Conservation (phyloP, 1,284 basidiomycete species). For the Ceratobasidium sp. region DNA sequence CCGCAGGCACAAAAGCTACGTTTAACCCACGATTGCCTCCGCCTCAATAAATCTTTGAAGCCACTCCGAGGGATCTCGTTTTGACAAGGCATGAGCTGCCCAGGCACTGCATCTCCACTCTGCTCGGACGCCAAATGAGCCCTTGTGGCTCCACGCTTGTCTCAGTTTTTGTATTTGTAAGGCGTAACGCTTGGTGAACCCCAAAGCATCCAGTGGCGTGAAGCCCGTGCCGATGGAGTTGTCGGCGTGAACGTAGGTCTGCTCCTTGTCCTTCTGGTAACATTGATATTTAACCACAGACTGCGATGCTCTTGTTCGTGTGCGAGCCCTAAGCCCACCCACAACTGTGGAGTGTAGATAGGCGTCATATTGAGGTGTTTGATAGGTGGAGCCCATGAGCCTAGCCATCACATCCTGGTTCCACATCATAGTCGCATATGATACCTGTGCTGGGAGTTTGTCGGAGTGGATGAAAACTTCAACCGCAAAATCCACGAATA, state of each 20-base stretch:
- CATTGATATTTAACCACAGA: background rate
- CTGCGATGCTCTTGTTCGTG: background rate
- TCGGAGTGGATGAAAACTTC: background rate
- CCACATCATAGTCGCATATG: background rate
- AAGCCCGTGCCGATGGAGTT: background rate
- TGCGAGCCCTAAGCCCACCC: background rate
- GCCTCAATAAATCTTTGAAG: background rate
- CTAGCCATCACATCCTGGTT: background rate
- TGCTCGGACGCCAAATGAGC: background rate
- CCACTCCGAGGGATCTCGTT: constrained; percentile 1
- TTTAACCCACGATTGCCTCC: constrained; percentile 1
- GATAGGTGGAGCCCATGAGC: background rate
- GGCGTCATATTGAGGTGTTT: background rate
- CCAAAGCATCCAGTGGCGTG: background rate
- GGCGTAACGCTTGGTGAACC: background rate
- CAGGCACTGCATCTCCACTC: background rate
- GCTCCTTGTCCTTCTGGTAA: constrained; percentile 22
- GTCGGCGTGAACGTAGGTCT: constrained; percentile 15
- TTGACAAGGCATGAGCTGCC: background rate
- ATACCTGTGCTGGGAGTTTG: no score
- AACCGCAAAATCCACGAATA: background rate
- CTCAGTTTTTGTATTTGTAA: background rate
- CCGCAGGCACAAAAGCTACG: no score
- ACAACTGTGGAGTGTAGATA: background rate
- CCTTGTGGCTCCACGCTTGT: background rate